These are phyloP conservation scores for Solanum corneliomulleri DNA, from an alignment of 257 asterid species.

Conservation along the genomic window DNA sequence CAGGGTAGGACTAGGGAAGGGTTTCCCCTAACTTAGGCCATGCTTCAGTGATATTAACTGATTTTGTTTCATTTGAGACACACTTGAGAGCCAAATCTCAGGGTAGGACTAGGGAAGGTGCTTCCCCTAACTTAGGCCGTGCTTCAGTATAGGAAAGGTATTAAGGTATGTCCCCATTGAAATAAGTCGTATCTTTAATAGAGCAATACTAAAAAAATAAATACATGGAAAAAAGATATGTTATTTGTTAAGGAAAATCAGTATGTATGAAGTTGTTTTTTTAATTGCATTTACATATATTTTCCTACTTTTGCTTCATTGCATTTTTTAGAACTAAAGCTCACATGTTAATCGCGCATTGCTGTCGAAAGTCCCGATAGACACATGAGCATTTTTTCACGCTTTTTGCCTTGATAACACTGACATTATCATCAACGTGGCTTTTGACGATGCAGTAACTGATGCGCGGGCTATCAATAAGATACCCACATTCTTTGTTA, in stretches of 20 bases:
- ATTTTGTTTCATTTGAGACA: background rate
- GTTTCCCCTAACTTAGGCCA: background rate
- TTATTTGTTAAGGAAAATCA: background rate
- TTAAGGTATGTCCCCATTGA: background rate
- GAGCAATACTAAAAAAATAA: background rate
- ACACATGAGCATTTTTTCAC: background rate
- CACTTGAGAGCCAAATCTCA: background rate
- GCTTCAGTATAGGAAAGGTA: background rate
- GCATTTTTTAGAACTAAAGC: background rate
- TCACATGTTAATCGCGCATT: background rate
- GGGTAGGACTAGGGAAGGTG: background rate
- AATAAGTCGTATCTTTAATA: background rate
- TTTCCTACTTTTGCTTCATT: background rate
- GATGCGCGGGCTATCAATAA: background rate
- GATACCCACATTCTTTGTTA: background rate
- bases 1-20: background rate
- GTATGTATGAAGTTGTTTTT: background rate
- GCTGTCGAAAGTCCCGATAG: background rate
- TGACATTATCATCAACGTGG: background rate
- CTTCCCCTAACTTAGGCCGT: background rate
- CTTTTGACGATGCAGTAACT: background rate
- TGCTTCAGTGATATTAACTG: background rate
- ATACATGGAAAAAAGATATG: background rate
- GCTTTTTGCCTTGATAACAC: background rate
- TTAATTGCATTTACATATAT: background rate